Percentiles rank a stretch among this genome's conserved stretches.
phyloP scores from a whole-genome alignment of 345 rosid species.

The Eucalyptus microcorys region DNA sequence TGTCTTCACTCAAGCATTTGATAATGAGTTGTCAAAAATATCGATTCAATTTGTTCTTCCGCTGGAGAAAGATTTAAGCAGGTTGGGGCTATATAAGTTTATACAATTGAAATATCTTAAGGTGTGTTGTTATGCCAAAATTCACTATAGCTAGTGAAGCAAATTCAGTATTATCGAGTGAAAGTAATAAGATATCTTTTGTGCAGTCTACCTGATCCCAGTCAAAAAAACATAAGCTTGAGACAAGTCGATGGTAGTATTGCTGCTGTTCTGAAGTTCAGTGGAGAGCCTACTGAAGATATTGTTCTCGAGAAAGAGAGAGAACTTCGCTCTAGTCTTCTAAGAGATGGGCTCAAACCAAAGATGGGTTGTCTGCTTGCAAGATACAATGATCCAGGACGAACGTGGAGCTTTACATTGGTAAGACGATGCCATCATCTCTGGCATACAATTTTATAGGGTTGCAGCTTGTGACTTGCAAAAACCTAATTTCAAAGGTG shows the following conservation, averaged over 20 bases:
- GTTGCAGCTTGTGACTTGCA: neutral
- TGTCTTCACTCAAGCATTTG: conserved; percentile 59
- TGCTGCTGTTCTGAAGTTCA: conserved; percentile 69
- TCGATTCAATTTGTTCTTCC: conserved; percentile 82
- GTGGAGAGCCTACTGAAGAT: conserved; percentile 75
- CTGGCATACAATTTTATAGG: neutral
- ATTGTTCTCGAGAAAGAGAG: conserved; percentile 42
- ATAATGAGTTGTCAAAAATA: conserved; percentile 35
- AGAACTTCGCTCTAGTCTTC: conserved; percentile 35
- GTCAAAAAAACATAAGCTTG: conserved; percentile 41
- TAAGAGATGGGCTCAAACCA: conserved; percentile 56
- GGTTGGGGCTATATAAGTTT: conserved; percentile 15
- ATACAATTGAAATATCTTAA: neutral
- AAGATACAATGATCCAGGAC: conserved; percentile 85
- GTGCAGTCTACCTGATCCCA: conserved; percentile 65
- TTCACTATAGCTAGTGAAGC: neutral
- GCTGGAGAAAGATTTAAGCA: conserved; percentile 46
- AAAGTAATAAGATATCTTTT: neutral
- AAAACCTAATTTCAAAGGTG: neutral
- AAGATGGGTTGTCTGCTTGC: conserved; percentile 66
- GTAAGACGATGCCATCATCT: conserved; percentile 11
- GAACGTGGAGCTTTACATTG: conserved; percentile 64
- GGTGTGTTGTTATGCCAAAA: neutral
- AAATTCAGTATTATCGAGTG: neutral
- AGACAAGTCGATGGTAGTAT: conserved; percentile 64